Evolutionary conservation across 2,329 filamentous ascomycete species (phyloP).

Genomic region (Achaetomium macrosporum): DNA sequence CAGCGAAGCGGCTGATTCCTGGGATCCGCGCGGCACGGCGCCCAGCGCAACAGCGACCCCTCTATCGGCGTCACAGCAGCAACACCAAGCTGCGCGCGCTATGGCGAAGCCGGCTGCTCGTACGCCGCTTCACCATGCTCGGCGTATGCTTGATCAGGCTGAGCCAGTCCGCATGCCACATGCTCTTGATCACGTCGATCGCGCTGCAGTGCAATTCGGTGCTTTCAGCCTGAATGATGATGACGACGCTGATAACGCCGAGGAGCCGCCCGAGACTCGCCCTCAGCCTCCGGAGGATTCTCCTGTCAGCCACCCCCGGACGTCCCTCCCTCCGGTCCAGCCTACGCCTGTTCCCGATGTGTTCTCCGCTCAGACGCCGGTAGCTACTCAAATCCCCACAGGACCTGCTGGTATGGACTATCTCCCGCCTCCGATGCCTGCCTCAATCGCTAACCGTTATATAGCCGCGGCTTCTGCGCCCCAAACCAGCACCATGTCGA

Average conservation of each 20-base stretch:
- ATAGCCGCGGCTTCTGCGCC: constrained; percentile 27
- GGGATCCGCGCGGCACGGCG: constrained; percentile 61
- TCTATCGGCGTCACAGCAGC: constrained; percentile 56
- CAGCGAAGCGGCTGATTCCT: constrained; percentile 82
- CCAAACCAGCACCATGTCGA: constrained; percentile 31
- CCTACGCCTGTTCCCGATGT: constrained; percentile 49
- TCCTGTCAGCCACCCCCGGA: constrained; percentile 75
- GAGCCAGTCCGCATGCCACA: constrained; percentile 98
- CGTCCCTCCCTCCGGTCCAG: constrained; percentile 74
- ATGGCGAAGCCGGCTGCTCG: constrained; percentile 73
- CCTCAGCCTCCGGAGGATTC: constrained; percentile 91
- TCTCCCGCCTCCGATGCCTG: constrained; percentile 8
- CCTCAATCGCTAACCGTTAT: constrained; percentile 18
- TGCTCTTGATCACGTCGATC: constrained; percentile 81
- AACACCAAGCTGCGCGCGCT: constrained; percentile 53
- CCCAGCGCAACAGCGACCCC: constrained; percentile 60
- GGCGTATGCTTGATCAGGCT: constrained; percentile 86
- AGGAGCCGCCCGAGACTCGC: constrained; percentile 82
- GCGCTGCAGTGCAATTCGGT: constrained; percentile 90
- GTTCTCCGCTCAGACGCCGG: constrained; percentile 50
- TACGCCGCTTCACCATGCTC: constrained; percentile 74
- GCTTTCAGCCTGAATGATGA: constrained; percentile 88
- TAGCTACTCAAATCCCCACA: constrained; percentile 40
- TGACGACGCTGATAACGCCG: constrained; percentile 88
- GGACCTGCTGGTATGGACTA: constrained; percentile 32